Evolutionary conservation across 192 early-diverging fungal genomes (phyloP).

Genomic region (Coemansia sp.): DNA sequence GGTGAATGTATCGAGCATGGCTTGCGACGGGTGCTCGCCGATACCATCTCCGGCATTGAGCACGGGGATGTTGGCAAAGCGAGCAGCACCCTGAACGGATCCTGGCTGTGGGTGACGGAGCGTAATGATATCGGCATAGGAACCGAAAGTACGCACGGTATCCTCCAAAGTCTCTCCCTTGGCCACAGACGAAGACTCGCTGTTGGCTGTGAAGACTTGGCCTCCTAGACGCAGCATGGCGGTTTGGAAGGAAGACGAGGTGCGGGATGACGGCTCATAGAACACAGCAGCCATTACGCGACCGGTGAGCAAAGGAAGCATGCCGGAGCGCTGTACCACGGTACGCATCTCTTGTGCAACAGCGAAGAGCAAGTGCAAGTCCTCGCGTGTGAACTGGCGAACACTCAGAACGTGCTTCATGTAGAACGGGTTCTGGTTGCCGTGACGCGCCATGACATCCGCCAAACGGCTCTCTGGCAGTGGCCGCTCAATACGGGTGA

Average conservation of each 20-base stretch:
- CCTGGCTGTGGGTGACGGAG: slow-evolving; percentile 94
- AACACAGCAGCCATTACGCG: slow-evolving; percentile 95
- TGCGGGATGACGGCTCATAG: slow-evolving; percentile 96
- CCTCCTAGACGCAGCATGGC: slow-evolving; percentile 96
- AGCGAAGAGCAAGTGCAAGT: slow-evolving; percentile 93
- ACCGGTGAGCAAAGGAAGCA: slow-evolving; percentile 82
- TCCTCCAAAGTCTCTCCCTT: slow-evolving; percentile 97
- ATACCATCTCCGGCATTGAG: slow-evolving; percentile 97
- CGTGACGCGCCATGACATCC: slow-evolving; percentile 51
- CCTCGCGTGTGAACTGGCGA: slow-evolving; percentile 89
- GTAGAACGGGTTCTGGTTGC: slow-evolving; percentile 74
- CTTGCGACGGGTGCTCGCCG: slow-evolving; percentile 98
- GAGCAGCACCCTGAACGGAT: slow-evolving; percentile 79
- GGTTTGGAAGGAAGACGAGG: slow-evolving; percentile 89
- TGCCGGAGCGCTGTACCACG: slow-evolving; percentile 87
- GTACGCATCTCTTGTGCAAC: slow-evolving; percentile 97
- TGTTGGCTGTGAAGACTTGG: slow-evolving; percentile 81
- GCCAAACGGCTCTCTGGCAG: slow-evolving; percentile 26
- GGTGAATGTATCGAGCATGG: slow-evolving; percentile 95
- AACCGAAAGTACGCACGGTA: slow-evolving; percentile 90
- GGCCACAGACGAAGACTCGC: slow-evolving; percentile 82
- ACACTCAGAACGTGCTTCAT: slow-evolving; percentile 92
- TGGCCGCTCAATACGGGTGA: slow-evolving; percentile 23
- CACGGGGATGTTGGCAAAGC: slow-evolving; percentile 86
- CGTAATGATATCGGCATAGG: slow-evolving; percentile 91